Conservation (phyloP, 139 green algal species). For the Astrephomene gubernaculifera region DNA sequence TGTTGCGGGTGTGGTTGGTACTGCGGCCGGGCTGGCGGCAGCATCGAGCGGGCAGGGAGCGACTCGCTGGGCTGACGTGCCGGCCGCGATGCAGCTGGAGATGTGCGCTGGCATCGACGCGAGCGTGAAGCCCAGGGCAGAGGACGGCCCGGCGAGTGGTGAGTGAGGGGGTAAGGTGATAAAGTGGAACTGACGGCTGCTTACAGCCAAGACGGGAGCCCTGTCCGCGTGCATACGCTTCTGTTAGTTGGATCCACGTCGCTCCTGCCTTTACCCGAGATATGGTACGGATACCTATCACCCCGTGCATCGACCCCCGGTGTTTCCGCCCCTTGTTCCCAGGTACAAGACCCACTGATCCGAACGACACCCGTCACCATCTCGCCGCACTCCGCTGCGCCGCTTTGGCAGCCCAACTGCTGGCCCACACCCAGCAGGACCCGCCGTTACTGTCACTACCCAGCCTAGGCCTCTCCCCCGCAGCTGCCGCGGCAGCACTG, state of each 20-base stretch:
- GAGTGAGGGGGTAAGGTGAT: neutral
- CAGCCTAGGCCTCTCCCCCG: neutral
- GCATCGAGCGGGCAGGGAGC: neutral
- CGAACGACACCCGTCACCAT: no score
- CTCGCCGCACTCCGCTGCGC: neutral
- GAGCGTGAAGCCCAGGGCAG: neutral
- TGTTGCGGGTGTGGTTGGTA: neutral
- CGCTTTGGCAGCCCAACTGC: slow-evolving; percentile 18
- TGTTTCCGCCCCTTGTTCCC: no score
- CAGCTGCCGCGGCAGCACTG: neutral
- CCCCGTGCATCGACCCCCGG: no score
- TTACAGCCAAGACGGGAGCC: no score
- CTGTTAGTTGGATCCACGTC: no score
- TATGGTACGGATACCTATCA: no score
- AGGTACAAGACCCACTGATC: no score
- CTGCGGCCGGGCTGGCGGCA: neutral
- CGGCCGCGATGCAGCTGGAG: slow-evolving; percentile 7
- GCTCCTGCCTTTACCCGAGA: no score
- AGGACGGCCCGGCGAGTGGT: neutral
- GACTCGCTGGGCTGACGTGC: neutral
- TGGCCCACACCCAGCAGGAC: slow-evolving; percentile 34
- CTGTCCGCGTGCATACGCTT: no score
- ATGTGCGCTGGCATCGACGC: neutral
- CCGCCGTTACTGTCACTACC: slow-evolving; percentile 31
- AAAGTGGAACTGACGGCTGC: neutral